Percentiles rank a stretch among this genome's conserved stretches.
These are phyloP conservation scores for Ascochyta clinopodiicola DNA, from an alignment of 2,329 filamentous ascomycete species.

Conservation along the genomic window DNA sequence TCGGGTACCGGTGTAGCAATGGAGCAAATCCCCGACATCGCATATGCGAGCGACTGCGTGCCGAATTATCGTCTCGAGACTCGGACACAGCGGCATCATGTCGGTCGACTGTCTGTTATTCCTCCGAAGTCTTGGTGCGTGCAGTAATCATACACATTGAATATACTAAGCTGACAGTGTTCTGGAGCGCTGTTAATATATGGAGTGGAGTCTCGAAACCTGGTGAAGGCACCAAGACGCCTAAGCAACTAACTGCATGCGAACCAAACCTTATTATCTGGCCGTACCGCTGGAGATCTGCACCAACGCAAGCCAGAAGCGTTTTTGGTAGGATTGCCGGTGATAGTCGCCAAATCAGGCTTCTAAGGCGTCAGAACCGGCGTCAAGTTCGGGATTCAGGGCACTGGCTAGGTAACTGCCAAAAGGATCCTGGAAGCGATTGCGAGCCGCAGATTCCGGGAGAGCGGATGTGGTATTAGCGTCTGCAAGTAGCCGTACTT, in stretches of 20 bases:
- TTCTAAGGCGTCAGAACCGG: background rate
- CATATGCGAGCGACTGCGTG: background rate
- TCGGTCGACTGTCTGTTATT: background rate
- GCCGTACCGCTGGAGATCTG: constrained; percentile 6
- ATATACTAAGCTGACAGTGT: background rate
- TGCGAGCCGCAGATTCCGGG: background rate
- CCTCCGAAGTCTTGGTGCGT: background rate
- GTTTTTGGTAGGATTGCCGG: constrained; percentile 12
- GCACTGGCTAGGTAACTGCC: background rate
- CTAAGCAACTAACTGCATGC: constrained; percentile 12
- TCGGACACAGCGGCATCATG: background rate
- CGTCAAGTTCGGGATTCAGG: background rate
- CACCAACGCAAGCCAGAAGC: constrained; percentile 1
- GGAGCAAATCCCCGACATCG: background rate
- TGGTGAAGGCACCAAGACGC: background rate
- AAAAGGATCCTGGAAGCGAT: background rate
- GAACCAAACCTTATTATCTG: constrained; percentile 7
- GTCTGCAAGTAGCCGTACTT: background rate
- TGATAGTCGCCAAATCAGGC: background rate
- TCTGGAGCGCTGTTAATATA: background rate
- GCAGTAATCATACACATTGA: constrained; percentile 1
- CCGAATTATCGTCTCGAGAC: background rate
- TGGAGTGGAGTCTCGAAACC: constrained; percentile 1
- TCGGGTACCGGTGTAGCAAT: background rate
- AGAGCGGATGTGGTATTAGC: background rate